Percentiles rank a stretch among this genome's conserved stretches.
phyloP scores from a whole-genome alignment of 83 land plant genomes.

The Diphasiastrum complanatum region DNA sequence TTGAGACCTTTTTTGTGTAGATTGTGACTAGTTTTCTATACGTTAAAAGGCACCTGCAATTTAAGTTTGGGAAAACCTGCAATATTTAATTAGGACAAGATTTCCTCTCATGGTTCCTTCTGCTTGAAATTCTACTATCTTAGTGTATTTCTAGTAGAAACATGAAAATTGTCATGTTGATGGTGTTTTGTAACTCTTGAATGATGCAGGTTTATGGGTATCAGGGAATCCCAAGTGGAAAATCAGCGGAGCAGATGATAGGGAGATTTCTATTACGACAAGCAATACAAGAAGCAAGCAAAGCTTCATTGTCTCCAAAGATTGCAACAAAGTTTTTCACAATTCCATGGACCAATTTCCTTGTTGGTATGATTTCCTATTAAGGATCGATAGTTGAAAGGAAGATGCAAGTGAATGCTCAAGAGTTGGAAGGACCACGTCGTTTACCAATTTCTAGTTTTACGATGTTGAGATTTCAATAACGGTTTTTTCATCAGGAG shows the following conservation, averaged over 20 bases:
- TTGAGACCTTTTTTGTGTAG: too few relatives aligned
- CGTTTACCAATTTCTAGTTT: neutral
- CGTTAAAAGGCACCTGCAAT: too few relatives aligned
- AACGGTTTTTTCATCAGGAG: conserved; percentile 8
- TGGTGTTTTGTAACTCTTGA: too few relatives aligned
- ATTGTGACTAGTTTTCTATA: too few relatives aligned
- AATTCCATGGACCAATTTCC: conserved; percentile 29
- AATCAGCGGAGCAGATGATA: conserved; percentile 22
- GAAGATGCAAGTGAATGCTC: too few relatives aligned
- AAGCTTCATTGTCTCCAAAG: neutral
- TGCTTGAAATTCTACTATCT: too few relatives aligned
- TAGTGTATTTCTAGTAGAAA: too few relatives aligned
- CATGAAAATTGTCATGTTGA: too few relatives aligned
- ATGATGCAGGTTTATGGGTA: conserved; percentile 25
- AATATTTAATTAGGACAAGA: too few relatives aligned
- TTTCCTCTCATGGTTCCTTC: too few relatives aligned
- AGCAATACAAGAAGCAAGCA: neutral
- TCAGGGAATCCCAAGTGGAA: conserved; percentile 19
- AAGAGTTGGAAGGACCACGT: neutral
- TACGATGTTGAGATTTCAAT: neutral
- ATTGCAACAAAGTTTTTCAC: conserved; percentile 28
- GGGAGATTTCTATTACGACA: conserved; percentile 11
- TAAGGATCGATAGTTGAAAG: too few relatives aligned
- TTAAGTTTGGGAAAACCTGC: too few relatives aligned
- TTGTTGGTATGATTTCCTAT: conserved; percentile 10